Base-by-base conservation (phyloP, 2,329 filamentous ascomycete species). In the Trichoderma sp. region DNA sequence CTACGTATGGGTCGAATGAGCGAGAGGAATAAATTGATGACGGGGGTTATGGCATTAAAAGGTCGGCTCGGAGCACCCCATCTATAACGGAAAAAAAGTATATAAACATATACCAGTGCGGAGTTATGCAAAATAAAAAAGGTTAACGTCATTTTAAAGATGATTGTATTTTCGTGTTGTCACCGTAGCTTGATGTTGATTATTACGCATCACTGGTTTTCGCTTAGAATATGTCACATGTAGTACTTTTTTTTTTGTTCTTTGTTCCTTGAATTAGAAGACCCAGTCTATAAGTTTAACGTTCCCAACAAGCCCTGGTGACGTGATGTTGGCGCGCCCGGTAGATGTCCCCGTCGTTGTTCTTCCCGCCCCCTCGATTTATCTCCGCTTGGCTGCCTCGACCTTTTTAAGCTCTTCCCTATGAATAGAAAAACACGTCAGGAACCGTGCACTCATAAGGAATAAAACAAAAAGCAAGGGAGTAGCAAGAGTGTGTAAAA, bases 371-470 rank as follows among this genome's bases (percentile, higher is more conserved):
- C 71, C 66, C 68, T 73, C 64, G 68, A 55, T 75, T 74, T 74
- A 88, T 83, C 86, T 84, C 76, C 87, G 87, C 83, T 92, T 92
- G 71, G 88, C 85, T 52, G 89, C 87, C 79, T 96, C 93, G 77
- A 97, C 92, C 83, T 97, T 97, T 87, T 96, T 96, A 73, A 97
- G 83, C 81, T 98, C 95, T 81, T 97, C 92, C 83, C 92, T 94
- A 73, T 70, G 35, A 55, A 55, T 53, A 60, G 49, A 68, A 52
- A 49, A 16, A 47, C 55, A 64, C 58, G 67, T 73, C 65, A 75
- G 73, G 35, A 68, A 52, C 56, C 43, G 60, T 69, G 52, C 59
- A 40, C 53, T 43, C 63, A 58, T 66, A 49, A 58, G 63, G 55
- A 66, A 47, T 49, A 24, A 43, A 56, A 64, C 33, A 49, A 59